Conservation (phyloP, 257 asterid species). For the Solanum rostratum region DNA sequence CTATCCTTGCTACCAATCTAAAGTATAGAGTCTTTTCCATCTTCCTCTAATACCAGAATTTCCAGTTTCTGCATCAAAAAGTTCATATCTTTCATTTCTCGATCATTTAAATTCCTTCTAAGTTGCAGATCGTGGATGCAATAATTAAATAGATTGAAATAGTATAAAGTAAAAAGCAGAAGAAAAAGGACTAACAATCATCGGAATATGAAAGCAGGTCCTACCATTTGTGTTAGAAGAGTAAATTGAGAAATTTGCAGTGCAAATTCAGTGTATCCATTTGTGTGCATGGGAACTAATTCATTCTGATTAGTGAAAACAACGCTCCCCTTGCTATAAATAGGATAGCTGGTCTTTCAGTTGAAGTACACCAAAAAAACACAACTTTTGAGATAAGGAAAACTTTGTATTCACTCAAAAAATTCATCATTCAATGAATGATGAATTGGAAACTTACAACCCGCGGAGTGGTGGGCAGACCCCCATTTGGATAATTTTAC, state of each 20-base stretch:
- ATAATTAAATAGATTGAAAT: not conserved
- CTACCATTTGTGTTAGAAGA: too few species aligned
- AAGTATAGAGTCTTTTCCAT: not conserved
- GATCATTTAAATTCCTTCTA: not conserved
- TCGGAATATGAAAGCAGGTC: too few species aligned
- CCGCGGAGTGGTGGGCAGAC: too few species aligned
- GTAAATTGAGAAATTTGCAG: too few species aligned
- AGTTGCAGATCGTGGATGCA: not conserved
- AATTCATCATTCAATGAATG: too few species aligned
- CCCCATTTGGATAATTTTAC: too few species aligned
- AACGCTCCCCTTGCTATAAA: not conserved
- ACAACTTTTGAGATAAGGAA: too few species aligned
- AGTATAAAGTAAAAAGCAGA: not conserved
- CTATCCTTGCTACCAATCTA: not conserved
- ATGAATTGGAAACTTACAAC: too few species aligned
- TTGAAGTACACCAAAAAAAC: not conserved
- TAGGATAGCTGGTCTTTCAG: not conserved
- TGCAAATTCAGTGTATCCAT: not conserved
- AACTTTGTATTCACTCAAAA: too few species aligned
- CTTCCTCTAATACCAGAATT: not conserved
- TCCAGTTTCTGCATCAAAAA: not conserved
- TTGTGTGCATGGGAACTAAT: not conserved
- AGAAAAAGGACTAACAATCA: not conserved
- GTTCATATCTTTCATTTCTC: not conserved
- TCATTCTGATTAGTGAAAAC: not conserved